Base-by-base conservation (phyloP, 345 rosid genomes). In the Raphanus sativus region DNA sequence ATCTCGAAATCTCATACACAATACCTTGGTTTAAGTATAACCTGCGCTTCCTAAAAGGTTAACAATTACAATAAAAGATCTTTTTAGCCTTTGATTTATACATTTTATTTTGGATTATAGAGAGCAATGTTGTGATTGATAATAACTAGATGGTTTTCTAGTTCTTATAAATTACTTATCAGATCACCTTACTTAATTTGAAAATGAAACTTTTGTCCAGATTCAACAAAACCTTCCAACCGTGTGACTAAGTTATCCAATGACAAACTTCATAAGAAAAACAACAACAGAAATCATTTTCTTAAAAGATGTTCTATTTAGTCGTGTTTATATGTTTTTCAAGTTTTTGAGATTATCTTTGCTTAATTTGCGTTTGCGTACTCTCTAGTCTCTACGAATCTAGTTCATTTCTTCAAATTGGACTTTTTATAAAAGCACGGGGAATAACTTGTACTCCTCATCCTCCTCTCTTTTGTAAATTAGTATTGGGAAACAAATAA, bases 11-110 rank as follows among this genome's bases (percentile, higher is more conserved):
- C 2, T 48, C 38, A 32, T n/a, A 48, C 15, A 61, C 42, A 33
- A 48, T 61, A 69, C 55, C 6, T 76, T 69, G 74, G 74, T 76
- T 62, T 36, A 50, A 50, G 69, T 64, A 70, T 70, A 65, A 69
- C 30, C 68, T 48, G 38, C 25, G 62, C 54, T 48, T 60, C 33
- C 2, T 45, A 16, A 28, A 42, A 13, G 21, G 55, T 69, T 50
- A 25, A 45, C 21, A 72, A 10, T 40, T 15, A 56, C 26, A 55
- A 55, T 8, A 36, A 13, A 32, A 36, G 3, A 38, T 38, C 13
- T 59, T 29, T 3, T 32, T 75, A 59, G 24, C 21, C 71, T 25
- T 54, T 64, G 17, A 52, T 71, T 40, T 60, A n/a, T 29, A 65
- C 54, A 28, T 66, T 1, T 13, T 40, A 10, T 26, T 26, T n/a